Conservation (phyloP, 495 filamentous ascomycete species). For the Melanomma pulvis-pyrius region DNA sequence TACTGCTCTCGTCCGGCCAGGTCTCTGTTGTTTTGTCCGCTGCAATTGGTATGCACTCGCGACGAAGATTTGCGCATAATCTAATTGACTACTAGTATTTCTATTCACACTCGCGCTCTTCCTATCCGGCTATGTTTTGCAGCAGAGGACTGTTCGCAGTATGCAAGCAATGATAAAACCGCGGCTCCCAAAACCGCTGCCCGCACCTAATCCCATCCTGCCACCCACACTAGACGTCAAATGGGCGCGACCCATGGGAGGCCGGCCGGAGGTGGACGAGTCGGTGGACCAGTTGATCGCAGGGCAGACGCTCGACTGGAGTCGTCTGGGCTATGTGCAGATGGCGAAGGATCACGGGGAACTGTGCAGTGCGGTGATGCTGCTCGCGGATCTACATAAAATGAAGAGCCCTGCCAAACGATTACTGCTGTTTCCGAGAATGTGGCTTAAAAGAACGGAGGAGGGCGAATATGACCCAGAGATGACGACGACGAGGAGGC, state of each 20-base stretch:
- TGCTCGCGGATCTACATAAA: constrained; percentile 49
- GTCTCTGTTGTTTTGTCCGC: constrained; percentile 48
- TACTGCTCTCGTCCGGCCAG: constrained; percentile 49
- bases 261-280: constrained; percentile 29
- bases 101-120: constrained; percentile 69
- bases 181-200: constrained; percentile 42
- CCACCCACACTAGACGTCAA: constrained; percentile 35
- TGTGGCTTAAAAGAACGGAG: constrained; percentile 42
- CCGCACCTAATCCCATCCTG: constrained; percentile 25
- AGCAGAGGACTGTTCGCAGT: constrained; percentile 67
- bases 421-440: constrained; percentile 51
- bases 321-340: constrained; percentile 50
- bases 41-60: constrained; percentile 38
- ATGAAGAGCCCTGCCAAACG: constrained; percentile 49
- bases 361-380: constrained; percentile 53
- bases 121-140: constrained; percentile 69
- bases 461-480: constrained; percentile 39
- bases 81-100: constrained; percentile 41
- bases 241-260: constrained; percentile 36
- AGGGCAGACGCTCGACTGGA: constrained; percentile 43
- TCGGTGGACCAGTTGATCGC: constrained; percentile 41
- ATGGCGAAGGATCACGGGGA: constrained; percentile 47
- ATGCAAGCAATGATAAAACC: constrained; percentile 63
- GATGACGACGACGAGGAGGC: constrained; percentile 46
- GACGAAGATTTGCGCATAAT: constrained; percentile 4